These are phyloP conservation scores for Ulvella scutata DNA, from an alignment of 139 green algal species.

Conservation along the genomic window DNA sequence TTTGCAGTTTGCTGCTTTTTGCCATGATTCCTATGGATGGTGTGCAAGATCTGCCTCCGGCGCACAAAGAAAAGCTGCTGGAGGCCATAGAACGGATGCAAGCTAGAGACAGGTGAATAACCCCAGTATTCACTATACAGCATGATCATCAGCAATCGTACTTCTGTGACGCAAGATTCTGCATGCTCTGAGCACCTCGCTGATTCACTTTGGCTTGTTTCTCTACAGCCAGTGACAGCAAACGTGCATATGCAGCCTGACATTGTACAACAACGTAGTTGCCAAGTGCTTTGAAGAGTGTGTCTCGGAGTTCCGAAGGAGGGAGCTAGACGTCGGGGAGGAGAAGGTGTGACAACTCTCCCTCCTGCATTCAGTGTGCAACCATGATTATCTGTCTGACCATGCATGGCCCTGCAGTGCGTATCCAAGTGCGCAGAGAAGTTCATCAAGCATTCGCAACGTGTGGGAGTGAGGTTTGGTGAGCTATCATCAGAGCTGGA, in stretches of 20 bases:
- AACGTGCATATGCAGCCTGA: background rate
- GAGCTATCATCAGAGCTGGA: background rate
- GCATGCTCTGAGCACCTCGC: no score
- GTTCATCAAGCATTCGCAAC: conserved; percentile 1
- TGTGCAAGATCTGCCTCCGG: background rate
- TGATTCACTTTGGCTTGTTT: background rate
- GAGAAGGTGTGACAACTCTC: background rate
- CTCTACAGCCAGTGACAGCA: background rate
- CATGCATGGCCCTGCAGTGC: background rate
- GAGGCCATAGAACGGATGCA: background rate
- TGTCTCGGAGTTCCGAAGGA: background rate
- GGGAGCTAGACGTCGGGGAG: background rate
- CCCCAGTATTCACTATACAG: no score
- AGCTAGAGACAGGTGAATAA: background rate
- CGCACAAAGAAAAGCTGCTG: conserved; percentile 1
- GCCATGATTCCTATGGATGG: background rate
- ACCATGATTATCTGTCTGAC: background rate
- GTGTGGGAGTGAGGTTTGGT: background rate
- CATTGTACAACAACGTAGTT: background rate
- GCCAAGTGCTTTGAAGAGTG: background rate
- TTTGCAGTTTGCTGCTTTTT: background rate
- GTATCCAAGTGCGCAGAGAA: background rate
- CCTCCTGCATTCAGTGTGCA: background rate
- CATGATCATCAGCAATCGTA: no score
- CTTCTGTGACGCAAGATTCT: no score